Evolutionary conservation across 2,329 filamentous ascomycete species (phyloP), one percentile per base, ranked within the genome.

Genomic region (Fusarium nurragi): DNA sequence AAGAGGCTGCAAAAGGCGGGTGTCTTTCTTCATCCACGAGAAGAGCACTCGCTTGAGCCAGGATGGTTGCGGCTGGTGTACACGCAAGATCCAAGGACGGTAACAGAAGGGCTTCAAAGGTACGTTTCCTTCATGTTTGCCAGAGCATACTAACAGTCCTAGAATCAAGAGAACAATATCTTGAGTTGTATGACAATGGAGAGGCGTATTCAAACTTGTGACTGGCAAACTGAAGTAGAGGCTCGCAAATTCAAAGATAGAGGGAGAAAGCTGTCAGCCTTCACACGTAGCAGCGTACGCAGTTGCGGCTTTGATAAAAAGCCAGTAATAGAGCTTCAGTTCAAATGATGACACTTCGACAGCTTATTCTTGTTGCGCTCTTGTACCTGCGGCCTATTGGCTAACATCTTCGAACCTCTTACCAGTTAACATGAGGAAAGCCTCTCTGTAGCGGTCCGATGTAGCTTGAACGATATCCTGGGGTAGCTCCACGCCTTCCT

Each of bases 381-480:
- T 19, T 44, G 14, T 26, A 34, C 23, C 39, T 50, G 19, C 41
- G 36, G 21, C 19, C 44, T 64, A 66, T 46, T 67, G 49, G 43
- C 59, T 60, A 30, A 52, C 58, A 23, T 77, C 71, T 43, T 77
- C 74, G 59, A 81, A 80, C 52, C 77, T 79, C 68, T 80, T 79
- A 16, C 88, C 87, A 4, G 87, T 89, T 67, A 92, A 78, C 78
- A 81, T 84, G 78, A 88, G 81, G 77, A 87, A 96, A 0, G 90
- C 92, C 76, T 96, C 91, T 66, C 79, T 80, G 74, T 97, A 97
- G 77, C 91, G 91, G 32, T 67, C 64, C 12, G 83, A 83, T 4
- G 93, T 97, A 73, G 87, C 85, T 67, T 80, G 74, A 18, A 88
- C 86, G 54, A 97, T 83, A 41, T 93, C 89, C n/a, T 88, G 84